Percentiles rank a stretch among this genome's conserved stretches.
These are phyloP conservation scores for Eustoma russellianum DNA, from an alignment of 257 asterid genomes.

Conservation along the genomic window DNA sequence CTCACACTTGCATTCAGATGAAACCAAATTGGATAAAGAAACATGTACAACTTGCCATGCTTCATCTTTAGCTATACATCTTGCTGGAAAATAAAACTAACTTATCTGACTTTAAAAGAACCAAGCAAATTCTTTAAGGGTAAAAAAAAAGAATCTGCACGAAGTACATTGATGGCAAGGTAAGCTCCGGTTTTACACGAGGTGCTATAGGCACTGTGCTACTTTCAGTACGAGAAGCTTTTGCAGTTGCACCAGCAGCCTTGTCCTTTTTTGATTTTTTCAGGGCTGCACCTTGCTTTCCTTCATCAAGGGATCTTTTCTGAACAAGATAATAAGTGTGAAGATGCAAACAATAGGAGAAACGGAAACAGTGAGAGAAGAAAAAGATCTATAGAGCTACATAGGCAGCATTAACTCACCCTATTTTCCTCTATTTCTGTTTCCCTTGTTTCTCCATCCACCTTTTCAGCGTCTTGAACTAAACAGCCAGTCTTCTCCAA, in stretches of 20 bases:
- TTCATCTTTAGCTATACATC: no score
- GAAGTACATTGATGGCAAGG: constrained; percentile 70
- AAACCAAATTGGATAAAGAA: no score
- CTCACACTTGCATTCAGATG: no score
- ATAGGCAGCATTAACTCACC: constrained; percentile 25
- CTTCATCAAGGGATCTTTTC: constrained; percentile 70
- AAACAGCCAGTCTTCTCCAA: constrained; percentile 66
- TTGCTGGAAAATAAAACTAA: no score
- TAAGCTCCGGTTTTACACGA: constrained; percentile 80
- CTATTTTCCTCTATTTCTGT: constrained; percentile 81
- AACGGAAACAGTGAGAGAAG: background rate
- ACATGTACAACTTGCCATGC: no score
- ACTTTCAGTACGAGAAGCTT: constrained; percentile 70
- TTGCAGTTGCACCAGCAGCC: constrained; percentile 53
- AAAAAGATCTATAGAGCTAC: background rate
- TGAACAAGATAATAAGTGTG: constrained; percentile 17
- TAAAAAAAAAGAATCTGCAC: background rate
- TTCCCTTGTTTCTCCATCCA: constrained; percentile 69
- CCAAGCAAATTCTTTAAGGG: no score
- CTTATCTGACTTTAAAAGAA: no score
- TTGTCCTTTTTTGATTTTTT: constrained; percentile 85
- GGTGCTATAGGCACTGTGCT: constrained; percentile 59
- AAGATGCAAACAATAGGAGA: background rate
- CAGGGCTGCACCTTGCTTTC: constrained; percentile 60
- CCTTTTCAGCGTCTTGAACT: constrained; percentile 59